These are phyloP conservation scores for Penicillium palitans DNA, from an alignment of 2,329 filamentous ascomycete genomes.

Conservation along the genomic window DNA sequence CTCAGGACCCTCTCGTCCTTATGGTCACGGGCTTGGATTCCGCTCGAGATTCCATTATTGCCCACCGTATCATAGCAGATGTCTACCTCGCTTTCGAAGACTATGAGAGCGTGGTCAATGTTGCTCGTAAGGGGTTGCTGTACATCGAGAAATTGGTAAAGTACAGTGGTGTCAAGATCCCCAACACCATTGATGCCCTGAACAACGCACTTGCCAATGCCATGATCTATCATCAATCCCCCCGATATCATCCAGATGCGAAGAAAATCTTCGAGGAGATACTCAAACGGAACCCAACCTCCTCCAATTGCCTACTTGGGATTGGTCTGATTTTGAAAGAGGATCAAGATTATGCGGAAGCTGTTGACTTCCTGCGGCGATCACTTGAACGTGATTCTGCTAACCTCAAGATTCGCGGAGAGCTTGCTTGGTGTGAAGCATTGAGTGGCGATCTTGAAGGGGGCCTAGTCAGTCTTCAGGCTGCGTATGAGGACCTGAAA, in stretches of 20 bases:
- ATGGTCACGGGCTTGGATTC: constrained; percentile 72
- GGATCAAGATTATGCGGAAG: constrained; percentile 81
- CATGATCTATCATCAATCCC: constrained; percentile 84
- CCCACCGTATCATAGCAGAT: constrained; percentile 77
- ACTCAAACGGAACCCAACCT: constrained; percentile 70
- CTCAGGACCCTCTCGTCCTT: constrained; percentile 76
- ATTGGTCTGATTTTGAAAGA: constrained; percentile 91
- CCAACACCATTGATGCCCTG: constrained; percentile 70
- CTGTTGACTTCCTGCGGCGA: constrained; percentile 75
- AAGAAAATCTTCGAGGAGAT: constrained; percentile 82
- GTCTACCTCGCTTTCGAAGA: constrained; percentile 86
- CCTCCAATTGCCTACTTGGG: constrained; percentile 80
- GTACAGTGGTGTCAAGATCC: constrained; percentile 68
- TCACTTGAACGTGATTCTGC: constrained; percentile 70
- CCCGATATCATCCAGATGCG: constrained; percentile 84
- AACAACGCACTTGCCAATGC: constrained; percentile 81
- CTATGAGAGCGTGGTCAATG: constrained; percentile 75
- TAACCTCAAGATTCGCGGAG: constrained; percentile 78
- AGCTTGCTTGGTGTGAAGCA: constrained; percentile 90
- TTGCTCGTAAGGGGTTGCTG: constrained; percentile 71
- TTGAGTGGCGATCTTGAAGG: constrained; percentile 71
- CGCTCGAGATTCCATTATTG: constrained; percentile 70
- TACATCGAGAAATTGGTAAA: constrained; percentile 60
- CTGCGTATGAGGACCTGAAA: constrained; percentile 66
- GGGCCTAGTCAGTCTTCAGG: constrained; percentile 69